Evolutionary conservation across 1,284 basidiomycete genomes (phyloP), one percentile per base, ranked within the genome.

Genomic region (Spongispora temasekensis): DNA sequence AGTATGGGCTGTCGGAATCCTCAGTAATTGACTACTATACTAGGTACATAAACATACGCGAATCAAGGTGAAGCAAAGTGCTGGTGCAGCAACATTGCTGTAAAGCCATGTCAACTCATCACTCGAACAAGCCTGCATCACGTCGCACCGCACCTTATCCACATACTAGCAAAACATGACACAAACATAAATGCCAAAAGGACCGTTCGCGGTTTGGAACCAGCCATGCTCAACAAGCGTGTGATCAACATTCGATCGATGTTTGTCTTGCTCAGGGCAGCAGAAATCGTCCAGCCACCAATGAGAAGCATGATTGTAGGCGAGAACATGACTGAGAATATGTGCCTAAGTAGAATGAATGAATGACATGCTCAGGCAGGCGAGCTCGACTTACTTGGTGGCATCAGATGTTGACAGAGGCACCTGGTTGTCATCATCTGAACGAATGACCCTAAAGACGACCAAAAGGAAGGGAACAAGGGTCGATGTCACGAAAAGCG

Each of bases 231-330:
- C 53, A 99, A 84, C 35, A 99, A 88, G 42, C 93, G 87, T n/a
- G 94, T 96, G 52, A 98, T 97, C 35, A 98, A 79, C 61, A 97
- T 85, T 58, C 95, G 91, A 78, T 99, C 97, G 66, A 99, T 95
- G 58, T 92, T 93, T n/a, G 96, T 97, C 79, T 99, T 98, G 77
- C 92, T 95, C 35, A 99, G 79, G 0, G 95, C 97, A 4, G 97
- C 95, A 0, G 97, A 95, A 65, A 99, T 95, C 2, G 97, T 99
- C 79, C 99, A 98, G n/a, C 97, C 97, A 32, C 94, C 93, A 60
- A 96, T 94, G 56, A 97, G 87, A 30, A 97, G 90, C 93, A 97
- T 94, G 78, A 98, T 97, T 8, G 96, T 94, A n/a, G 94, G 89
- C 5, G 91, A 88, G 77, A 94, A 91, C 89, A 93, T 93, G 46